Base-by-base conservation (phyloP, 768 basidiomycete genomes). In the Tylopilus sp. region DNA sequence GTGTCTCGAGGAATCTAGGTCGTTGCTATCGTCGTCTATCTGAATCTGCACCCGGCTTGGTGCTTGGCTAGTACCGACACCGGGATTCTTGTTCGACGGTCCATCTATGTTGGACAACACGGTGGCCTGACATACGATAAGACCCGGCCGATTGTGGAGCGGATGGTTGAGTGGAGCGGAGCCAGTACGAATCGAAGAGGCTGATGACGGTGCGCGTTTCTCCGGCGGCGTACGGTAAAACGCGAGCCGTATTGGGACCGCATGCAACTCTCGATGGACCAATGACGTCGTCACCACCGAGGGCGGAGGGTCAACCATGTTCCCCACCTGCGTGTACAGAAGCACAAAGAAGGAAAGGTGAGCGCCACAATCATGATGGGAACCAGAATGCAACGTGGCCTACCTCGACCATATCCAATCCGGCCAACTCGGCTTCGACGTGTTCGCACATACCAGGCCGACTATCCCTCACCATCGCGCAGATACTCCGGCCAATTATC, bases 251-350 rank as follows among this genome's bases (percentile, higher is more conserved):
- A 72, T 70, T 8, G 56, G 58, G 2, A 72, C 63, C 5, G 44
- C 14, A 16, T 57, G 58, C 3, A 67, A 69, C 24, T 75, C 74
- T 60, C 75, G 79, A 54, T 69, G 72, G 45, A 64, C 53, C 64
- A 85, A 64, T 41, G 66, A 65, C 43, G 67, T 62, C 9, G 52
- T 59, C 46, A 69, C 50, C 26, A 67, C 40, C 17, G 54, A 64
- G 0, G 60, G 57, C 13, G 55, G 54, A 24, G 59, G 57, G 19
- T 69, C 64, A 7, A 12, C 52, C 47, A 41, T 31, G n/a, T 28
- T 24, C 22, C 17, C 42, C 22, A n/a, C 42, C 58, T 65, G 28
- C n/a, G 14, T 8, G 5, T 2, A 17, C 22, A 24, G 3, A 19
- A 19, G 13, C 6, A 7, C n/a, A n/a, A n/a, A n/a, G n/a, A n/a